Evolutionary conservation across 345 rosid species (phyloP), one percentile per base, ranked within the genome.

Genomic region (Linum lewisii): DNA sequence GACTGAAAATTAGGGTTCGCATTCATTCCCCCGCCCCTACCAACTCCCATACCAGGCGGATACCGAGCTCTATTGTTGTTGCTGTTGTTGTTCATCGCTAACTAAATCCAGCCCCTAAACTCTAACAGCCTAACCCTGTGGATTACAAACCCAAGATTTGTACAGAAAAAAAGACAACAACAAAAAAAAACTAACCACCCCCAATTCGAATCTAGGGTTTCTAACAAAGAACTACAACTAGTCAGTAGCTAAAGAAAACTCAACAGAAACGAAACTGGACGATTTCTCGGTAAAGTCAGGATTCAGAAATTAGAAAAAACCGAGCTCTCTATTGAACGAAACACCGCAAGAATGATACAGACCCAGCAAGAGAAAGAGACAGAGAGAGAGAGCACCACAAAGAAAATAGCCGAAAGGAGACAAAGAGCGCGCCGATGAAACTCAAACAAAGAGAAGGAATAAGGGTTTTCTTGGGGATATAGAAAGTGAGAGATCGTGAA

Each of bases 41-140:
- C 86, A 15, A 61, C 68, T 20, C 88, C 87, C 51, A 81, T 77
- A 29, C 81, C 95, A 23, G 92, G 89, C 13, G 82, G 91, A 79
- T 88, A 85, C 60, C 93, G 36, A 25, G 82, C 90, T 83, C 97
- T 83, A 75, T 69, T 84, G 59, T 72, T 29, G 34, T 29, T 29
- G 34, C 4, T 29, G 75, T 69, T 84, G 59, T 72, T 59, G 71
- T 83, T 84, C 93, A 84, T 88, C 81, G 52, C 78, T 9, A 51
- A 51, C 32, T 51, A n/a, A 38, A 37, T 7, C 44, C 45, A 55
- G 59, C 51, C 65, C 71, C 72, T 62, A 9, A 60, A 61, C 63
- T 78, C 79, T 72, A 68, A 77, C 77, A 50, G 56, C 54, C 62
- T 26, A 50, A 49, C 45, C 54, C 47, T 24, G 59, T 11, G 55